These are phyloP conservation scores for Puccinia novopanici DNA, from an alignment of 1,284 basidiomycete genomes.

Conservation along the genomic window DNA sequence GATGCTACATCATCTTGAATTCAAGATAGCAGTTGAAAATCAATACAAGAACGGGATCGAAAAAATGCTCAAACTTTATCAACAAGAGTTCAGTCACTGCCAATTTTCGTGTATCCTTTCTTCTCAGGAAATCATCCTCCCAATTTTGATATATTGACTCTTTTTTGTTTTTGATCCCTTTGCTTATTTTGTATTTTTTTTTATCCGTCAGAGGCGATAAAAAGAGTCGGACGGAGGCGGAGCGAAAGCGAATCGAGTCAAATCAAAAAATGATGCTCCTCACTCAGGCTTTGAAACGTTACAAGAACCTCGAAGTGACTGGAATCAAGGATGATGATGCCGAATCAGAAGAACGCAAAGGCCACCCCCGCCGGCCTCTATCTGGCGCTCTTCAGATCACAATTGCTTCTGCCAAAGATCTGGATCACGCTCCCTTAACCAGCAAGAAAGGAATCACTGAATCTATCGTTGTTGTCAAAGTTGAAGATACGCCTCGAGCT, in stretches of 20 bases:
- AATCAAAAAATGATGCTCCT: slow-evolving; percentile 94
- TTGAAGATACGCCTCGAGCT: slow-evolving; percentile 91
- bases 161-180: neutral
- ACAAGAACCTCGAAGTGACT: slow-evolving; percentile 92
- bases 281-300: slow-evolving; percentile 86
- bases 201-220: slow-evolving; percentile 44
- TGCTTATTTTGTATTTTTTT: neutral
- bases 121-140: neutral
- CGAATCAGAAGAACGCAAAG: slow-evolving; percentile 74
- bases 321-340: slow-evolving; percentile 76
- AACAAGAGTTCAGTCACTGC: slow-evolving; percentile 49
- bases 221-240: slow-evolving; percentile 69
- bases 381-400: slow-evolving; percentile 90
- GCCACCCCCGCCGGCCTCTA: slow-evolving; percentile 86
- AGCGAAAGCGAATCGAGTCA: slow-evolving; percentile 88
- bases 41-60: slow-evolving; percentile 98
- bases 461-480: slow-evolving; percentile 89
- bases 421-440: slow-evolving; percentile 82
- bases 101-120: neutral
- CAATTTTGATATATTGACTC: neutral
- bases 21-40: slow-evolving; percentile 96
- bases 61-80: slow-evolving; percentile 76
- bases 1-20: slow-evolving; percentile 98
- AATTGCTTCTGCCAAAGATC: slow-evolving; percentile 83
- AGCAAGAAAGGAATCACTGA: slow-evolving; percentile 70